Evolutionary conservation across 306 rosid species (phyloP), one percentile per base, ranked within the genome.

Genomic region (Cucumis melo): DNA sequence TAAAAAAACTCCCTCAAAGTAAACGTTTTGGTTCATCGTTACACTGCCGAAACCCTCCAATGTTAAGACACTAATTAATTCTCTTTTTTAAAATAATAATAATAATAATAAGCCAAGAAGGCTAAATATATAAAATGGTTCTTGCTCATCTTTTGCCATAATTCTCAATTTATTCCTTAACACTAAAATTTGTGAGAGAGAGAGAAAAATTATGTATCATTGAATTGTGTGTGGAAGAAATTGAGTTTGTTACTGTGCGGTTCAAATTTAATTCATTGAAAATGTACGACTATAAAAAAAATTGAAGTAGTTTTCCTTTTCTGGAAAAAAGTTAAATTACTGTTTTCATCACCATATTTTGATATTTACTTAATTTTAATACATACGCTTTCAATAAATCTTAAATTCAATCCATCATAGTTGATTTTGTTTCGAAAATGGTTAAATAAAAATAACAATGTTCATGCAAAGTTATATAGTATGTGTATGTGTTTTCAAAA

Each of bases 1-100:
- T 38, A 90, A 87, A 51, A 59, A 88, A 56, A 92, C 60, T 15
- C 97, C 96, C 81, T 83, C 87, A 75, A 87, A 87, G 81, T 86
- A 90, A 23, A 88, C 81, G 39, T 92, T 92, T 78, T 88, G 96
- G 66, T 90, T 90, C 24, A 78, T 82, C 7, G 97, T 92, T 11
- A 81, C 87, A 6, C 91, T 90, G 86, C 84, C 77, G 12, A 50
- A 48, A 6, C 12, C 21, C 58, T 1, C 41, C 1, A 71, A 71
- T 8, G 48, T 68, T 24, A 65, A 15, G 34, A 63, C 13, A 19
- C 2, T 1, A 46, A 11, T 8, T 27, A 27, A 27, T 27, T 27
- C 29, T 27, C 0, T 27, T 27, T 27, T 27, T 27, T n/a, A n/a
- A n/a, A n/a, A n/a, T n/a, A n/a, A n/a, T n/a, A n/a, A n/a, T n/a